Evolutionary conservation across 768 basidiomycete genomes (phyloP), one percentile per base, ranked within the genome.

Genomic region (Rhizopogon sp.): DNA sequence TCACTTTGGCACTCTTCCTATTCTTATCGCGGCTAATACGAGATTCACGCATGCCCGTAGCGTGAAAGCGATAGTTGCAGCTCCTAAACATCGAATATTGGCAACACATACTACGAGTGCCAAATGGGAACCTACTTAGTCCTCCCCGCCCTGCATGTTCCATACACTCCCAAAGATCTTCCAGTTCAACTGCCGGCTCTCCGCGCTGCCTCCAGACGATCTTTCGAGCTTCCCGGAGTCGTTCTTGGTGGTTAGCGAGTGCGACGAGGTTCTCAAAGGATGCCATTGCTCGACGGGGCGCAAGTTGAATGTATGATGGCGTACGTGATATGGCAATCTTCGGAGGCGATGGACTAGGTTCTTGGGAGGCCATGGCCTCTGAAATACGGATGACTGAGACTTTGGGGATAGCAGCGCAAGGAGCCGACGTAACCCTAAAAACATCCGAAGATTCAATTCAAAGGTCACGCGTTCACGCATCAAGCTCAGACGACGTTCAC

Each of bases 191-290:
- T 25, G 25, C 25, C 25, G 84, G 87, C 68, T 92, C 84, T 3
- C 91, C 90, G 57, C 79, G 75, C 62, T 91, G 87, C 11, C 88
- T 76, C 88, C 90, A 90, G 3, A 93, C 82, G 70, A 92, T 86
- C 67, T 83, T 89, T 53, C 87, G 78, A 0, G 90, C 88, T 53
- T 83, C 84, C 57, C 72, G 79, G 33, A 93, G 74, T 2, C 81
- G 76, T 57, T 93, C 88, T 66, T 90, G 86, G 68, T 88, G 83
- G 70, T 92, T 91, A 5, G 91, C 92, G 53, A 94, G 77, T 13
- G 87, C 88, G 20, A 91, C 85, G 7, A 94, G 74, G 64, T 89
- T 90, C 66, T 93, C 90, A 60, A 93, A 93, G 0, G 88, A 91
- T 8, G 81, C 78, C 73, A 88, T 83, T 3, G 85, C 80, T 37